Conservation (phyloP, 805 yeast genomes). For the Yamadazyma akitaensis region DNA sequence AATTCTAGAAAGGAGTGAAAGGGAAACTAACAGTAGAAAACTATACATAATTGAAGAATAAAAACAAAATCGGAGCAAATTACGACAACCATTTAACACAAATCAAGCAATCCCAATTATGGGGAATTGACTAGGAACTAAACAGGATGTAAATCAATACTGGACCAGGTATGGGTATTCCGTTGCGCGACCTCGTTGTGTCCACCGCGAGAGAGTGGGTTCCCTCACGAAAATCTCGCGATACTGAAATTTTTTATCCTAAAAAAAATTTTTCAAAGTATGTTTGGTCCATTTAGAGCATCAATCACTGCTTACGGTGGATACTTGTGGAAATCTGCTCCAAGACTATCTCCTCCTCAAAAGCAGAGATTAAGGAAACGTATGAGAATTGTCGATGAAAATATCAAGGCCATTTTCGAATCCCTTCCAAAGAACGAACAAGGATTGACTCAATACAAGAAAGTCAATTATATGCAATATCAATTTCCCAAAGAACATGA, state of each 20-base stretch:
- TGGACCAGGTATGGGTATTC: no score
- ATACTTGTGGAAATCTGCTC: constrained; percentile 59
- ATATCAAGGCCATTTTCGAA: constrained; percentile 60
- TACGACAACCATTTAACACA: no score
- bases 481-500: constrained; percentile 73
- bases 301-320: constrained; percentile 63
- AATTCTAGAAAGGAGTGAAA: background rate
- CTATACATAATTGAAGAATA: no score
- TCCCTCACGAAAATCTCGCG: background rate
- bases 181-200: background rate
- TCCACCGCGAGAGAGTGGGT: background rate
- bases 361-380: constrained; percentile 83
- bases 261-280: constrained; percentile 19
- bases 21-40: no score
- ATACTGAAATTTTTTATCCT: background rate
- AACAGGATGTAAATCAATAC: no score
- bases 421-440: constrained; percentile 27
- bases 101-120: no score
- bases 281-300: constrained; percentile 74
- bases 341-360: constrained; percentile 65
- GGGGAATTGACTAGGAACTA: no score
- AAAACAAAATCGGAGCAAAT: no score
- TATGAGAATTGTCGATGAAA: constrained; percentile 76
- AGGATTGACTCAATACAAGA: constrained; percentile 28
- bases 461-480: constrained; percentile 34